Percentiles rank a stretch among this genome's conserved stretches.
These are phyloP conservation scores for Discostella stelligeroides DNA, from an alignment of 108 stramenopile species.

Conservation along the genomic window DNA sequence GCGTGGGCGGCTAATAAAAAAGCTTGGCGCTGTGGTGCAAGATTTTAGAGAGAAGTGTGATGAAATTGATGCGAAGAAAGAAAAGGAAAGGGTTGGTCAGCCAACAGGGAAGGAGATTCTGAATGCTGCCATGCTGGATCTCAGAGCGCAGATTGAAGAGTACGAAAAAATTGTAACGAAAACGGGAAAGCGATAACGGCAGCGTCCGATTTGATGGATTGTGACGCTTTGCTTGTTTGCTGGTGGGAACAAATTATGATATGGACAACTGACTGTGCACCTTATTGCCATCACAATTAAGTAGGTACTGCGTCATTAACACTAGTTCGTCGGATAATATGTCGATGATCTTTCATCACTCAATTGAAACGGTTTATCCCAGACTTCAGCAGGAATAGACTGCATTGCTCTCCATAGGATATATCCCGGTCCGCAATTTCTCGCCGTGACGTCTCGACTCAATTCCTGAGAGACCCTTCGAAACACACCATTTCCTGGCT, in stretches of 20 bases:
- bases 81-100: conserved; percentile 20
- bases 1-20: conserved; percentile 38
- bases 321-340: conserved; percentile 32
- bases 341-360: conserved; percentile 8
- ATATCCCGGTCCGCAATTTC: conserved; percentile 76
- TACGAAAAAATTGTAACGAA: conserved; percentile 34
- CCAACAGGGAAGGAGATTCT: conserved; percentile 34
- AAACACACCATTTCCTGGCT: conserved; percentile 45
- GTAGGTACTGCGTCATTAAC: no score
- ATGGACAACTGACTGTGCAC: neutral
- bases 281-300: neutral
- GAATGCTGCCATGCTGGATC: conserved; percentile 39
- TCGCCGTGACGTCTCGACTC: conserved; percentile 47
- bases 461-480: conserved; percentile 50
- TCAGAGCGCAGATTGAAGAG: conserved; percentile 46
- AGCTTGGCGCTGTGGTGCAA: conserved; percentile 32
- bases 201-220: no score
- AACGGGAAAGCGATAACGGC: neutral
- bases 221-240: no score
- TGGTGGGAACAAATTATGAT: no score
- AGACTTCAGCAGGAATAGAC: conserved; percentile 29
- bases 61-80: conserved; percentile 44
- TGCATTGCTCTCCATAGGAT: conserved; percentile 62
- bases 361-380: conserved; percentile 32
- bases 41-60: conserved; percentile 46